Percentiles rank a stretch among this genome's conserved stretches.
phyloP scores from a whole-genome alignment of 106 monocot genomes.

The Hemerocallis citrina region DNA sequence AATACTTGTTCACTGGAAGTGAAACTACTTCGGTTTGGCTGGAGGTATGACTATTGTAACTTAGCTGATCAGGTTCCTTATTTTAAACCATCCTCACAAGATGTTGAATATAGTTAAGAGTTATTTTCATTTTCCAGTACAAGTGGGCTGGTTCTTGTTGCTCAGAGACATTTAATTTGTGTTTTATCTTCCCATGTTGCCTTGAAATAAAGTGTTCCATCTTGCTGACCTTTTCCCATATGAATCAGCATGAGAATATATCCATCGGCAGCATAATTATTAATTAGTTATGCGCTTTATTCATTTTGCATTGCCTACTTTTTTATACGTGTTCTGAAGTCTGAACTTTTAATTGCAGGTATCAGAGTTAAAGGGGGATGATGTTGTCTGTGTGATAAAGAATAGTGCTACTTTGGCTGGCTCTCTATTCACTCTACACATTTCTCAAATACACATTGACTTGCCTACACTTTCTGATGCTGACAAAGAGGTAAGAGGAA shows the following conservation, averaged over 20 bases:
- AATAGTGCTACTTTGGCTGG: constrained; percentile 82
- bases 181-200: not conserved
- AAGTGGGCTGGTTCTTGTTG: not conserved
- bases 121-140: not conserved
- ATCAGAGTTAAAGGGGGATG: constrained; percentile 58
- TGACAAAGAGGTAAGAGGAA: constrained; percentile 69
- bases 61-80: not conserved
- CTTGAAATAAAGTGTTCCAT: not conserved
- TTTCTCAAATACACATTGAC: constrained; percentile 71
- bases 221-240: not conserved
- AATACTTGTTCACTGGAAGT: constrained; percentile 90
- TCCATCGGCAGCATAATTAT: too few species aligned
- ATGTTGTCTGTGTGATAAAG: constrained; percentile 83
- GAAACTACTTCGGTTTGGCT: constrained; percentile 94
- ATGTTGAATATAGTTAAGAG: too few species aligned
- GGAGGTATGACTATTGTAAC: constrained; percentile 38
- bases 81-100: too few species aligned
- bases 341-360: constrained; percentile 42
- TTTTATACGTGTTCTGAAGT: not conserved
- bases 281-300: too few species aligned
- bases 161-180: not conserved
- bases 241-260: not conserved
- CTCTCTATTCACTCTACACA: constrained; percentile 71
- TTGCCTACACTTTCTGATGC: constrained; percentile 78
- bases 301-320: not conserved